Conservation (phyloP, 2,329 filamentous ascomycete genomes). For the Ophiostoma piceae region DNA sequence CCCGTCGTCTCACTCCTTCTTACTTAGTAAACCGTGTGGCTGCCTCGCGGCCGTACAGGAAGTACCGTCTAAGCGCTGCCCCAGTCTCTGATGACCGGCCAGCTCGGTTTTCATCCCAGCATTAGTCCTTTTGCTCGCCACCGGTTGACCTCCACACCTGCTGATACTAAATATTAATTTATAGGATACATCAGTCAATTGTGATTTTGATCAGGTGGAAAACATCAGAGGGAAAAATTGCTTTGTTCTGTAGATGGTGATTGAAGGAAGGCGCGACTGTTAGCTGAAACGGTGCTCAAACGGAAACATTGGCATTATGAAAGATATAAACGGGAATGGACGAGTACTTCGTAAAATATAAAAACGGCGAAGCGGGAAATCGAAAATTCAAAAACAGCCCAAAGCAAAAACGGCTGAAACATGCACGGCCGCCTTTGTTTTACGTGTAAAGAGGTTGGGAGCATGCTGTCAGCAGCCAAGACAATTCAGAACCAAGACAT, state of each 20-base stretch:
- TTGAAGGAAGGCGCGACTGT: neutral
- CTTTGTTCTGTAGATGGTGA: neutral
- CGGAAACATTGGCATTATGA: neutral
- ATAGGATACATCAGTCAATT: too few relatives aligned
- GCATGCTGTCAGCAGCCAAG: neutral
- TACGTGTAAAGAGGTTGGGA: neutral
- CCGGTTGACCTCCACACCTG: neutral
- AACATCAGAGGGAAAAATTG: too few relatives aligned
- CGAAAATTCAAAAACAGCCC: neutral
- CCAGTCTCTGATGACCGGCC: neutral
- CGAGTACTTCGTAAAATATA: neutral
- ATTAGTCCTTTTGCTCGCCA: neutral
- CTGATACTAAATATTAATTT: too few relatives aligned
- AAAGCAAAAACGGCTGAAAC: constrained; percentile 8
- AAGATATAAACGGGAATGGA: too few relatives aligned
- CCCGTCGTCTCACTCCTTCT: neutral
- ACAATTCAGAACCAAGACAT: neutral
- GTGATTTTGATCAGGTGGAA: too few relatives aligned
- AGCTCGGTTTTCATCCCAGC: neutral
- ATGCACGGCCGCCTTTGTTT: neutral
- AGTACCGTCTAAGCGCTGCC: neutral
- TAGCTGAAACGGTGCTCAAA: neutral
- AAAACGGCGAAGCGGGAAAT: neutral
- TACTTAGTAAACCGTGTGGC: neutral
- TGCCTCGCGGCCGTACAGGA: neutral